A percentile compares a stretch with the other conserved stretches of the same genome.
These are phyloP conservation scores for Basidiobolus meristosporus DNA, from an alignment of 371 early-diverging fungal species.

Conservation along the genomic window DNA sequence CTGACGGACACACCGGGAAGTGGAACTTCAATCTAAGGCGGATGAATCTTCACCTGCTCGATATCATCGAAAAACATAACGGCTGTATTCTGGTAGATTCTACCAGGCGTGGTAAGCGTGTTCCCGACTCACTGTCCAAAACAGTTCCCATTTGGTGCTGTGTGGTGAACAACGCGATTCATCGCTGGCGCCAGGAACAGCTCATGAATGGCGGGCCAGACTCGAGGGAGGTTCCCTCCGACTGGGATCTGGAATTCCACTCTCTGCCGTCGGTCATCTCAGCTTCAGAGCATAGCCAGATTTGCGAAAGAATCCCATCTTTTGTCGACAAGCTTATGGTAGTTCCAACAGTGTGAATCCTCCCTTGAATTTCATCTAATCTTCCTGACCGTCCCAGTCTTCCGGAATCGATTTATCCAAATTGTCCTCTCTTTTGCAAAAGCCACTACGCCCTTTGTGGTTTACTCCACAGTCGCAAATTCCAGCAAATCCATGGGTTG, in stretches of 20 bases:
- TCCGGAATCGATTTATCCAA: conserved; percentile 25
- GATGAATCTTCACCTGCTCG: conserved; percentile 50
- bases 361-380: neutral
- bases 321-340: conserved; percentile 39
- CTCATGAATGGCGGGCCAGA: no score
- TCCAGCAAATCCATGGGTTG: conserved; percentile 20
- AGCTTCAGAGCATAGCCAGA: conserved; percentile 52
- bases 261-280: conserved; percentile 41
- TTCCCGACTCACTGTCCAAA: conserved; percentile 67
- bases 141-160: conserved; percentile 83
- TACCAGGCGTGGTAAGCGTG: conserved; percentile 62
- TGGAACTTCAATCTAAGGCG: conserved; percentile 69
- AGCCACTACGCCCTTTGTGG: conserved; percentile 70
- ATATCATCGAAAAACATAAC: conserved; percentile 20
- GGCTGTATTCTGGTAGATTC: conserved; percentile 77
- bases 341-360: neutral
- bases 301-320: conserved; percentile 22
- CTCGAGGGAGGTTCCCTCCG: neutral
- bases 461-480: conserved; percentile 38
- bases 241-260: conserved; percentile 40
- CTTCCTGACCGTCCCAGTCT: conserved; percentile 2
- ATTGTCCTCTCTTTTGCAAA: conserved; percentile 14
- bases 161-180: no score
- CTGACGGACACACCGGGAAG: conserved; percentile 69
- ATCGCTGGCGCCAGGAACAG: no score